Percentiles rank a stretch among this genome's conserved stretches.
Evolutionary conservation across 2,329 filamentous ascomycete species (phyloP).

Genomic region (Rhynchosporium graminicola): DNA sequence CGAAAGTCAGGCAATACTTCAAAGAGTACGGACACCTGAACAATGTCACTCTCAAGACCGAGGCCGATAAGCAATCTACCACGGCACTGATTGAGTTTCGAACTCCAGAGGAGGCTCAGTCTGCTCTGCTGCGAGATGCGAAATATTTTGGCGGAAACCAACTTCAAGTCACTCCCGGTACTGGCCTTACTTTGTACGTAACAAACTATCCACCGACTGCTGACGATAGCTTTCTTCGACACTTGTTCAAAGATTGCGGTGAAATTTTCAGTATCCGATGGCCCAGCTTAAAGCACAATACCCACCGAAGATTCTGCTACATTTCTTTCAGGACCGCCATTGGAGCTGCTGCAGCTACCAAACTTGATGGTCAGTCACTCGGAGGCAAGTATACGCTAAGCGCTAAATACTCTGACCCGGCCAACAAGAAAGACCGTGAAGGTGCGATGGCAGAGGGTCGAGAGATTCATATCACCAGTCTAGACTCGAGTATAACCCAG

Average conservation of each 20-base stretch:
- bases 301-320: slow-evolving; percentile 91
- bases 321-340: slow-evolving; percentile 76
- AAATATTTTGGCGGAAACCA: slow-evolving; percentile 75
- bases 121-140: slow-evolving; percentile 77
- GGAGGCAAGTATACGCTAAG: slow-evolving; percentile 69
- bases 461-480: slow-evolving; percentile 76
- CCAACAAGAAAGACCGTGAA: slow-evolving; percentile 72
- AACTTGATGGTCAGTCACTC: slow-evolving; percentile 70
- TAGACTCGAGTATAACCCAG: slow-evolving; percentile 64
- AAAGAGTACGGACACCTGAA: slow-evolving; percentile 85
- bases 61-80: slow-evolving; percentile 59
- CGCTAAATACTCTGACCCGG: slow-evolving; percentile 83
- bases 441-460: slow-evolving; percentile 84
- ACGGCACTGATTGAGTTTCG: slow-evolving; percentile 86
- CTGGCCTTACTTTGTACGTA: slow-evolving; percentile 81
- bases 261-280: slow-evolving; percentile 84
- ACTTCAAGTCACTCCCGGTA: slow-evolving; percentile 73
- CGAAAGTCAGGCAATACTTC: slow-evolving; percentile 84
- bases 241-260: slow-evolving; percentile 73
- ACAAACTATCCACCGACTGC: slow-evolving; percentile 84
- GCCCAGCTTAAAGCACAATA: slow-evolving; percentile 87
- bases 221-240: slow-evolving; percentile 68
- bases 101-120: slow-evolving; percentile 74
- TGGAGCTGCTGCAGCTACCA: slow-evolving; percentile 70
- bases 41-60: slow-evolving; percentile 67